Evolutionary conservation across 2,329 filamentous ascomycete genomes (phyloP).

Genomic region (Paraphoma chrysanthemicola): DNA sequence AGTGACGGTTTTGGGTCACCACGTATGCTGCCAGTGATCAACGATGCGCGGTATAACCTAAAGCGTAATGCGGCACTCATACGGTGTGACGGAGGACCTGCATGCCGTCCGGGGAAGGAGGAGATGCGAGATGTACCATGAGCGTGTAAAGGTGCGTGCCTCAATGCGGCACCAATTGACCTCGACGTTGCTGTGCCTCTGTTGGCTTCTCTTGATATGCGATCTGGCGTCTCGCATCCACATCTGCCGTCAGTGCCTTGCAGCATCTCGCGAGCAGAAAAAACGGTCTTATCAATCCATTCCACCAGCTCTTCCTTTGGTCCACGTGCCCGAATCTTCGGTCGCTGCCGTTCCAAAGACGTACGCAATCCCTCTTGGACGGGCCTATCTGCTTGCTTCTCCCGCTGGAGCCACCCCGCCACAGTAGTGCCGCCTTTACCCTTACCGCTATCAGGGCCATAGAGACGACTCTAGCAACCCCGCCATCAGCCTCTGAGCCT

Average conservation of each 20-base stretch:
- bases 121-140: constrained; percentile 24
- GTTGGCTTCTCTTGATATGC: neutral
- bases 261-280: neutral
- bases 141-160: constrained; percentile 21
- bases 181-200: too few relatives aligned
- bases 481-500: constrained; percentile 24
- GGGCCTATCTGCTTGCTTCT: constrained; percentile 10
- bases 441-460: constrained; percentile 6
- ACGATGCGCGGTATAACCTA: constrained; percentile 17
- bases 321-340: neutral
- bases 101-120: constrained; percentile 28
- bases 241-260: neutral
- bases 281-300: neutral
- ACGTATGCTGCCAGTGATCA: constrained; percentile 14
- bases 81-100: constrained; percentile 24
- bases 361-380: constrained; percentile 6
- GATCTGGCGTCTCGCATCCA: neutral
- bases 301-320: neutral
- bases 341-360: neutral
- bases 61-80: constrained; percentile 17
- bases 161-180: neutral
- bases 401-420: constrained; percentile 14
- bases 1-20: constrained; percentile 12
- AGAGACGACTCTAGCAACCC: constrained; percentile 20
- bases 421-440: constrained; percentile 17